Conservation (phyloP, 805 yeast species). For the Saccharomycopsis javanensis region DNA sequence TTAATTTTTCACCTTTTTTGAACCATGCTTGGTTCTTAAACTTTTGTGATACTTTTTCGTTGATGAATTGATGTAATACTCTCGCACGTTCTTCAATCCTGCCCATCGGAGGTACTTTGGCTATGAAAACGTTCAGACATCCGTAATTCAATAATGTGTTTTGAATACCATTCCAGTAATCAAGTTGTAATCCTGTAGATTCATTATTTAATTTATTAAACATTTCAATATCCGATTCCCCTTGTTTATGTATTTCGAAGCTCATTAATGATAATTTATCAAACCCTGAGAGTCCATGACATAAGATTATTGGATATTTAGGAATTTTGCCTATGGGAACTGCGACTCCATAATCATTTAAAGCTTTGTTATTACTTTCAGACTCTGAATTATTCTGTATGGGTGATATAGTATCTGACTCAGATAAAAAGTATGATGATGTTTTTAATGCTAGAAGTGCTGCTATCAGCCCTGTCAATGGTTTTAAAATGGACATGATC, state of each 20-base stretch:
- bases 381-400: neutral
- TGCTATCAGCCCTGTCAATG: neutral
- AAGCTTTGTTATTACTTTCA: neutral
- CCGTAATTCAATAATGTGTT: conserved; percentile 53
- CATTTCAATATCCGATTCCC: conserved; percentile 18
- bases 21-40: conserved; percentile 7
- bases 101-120: conserved; percentile 78
- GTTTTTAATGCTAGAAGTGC: neutral
- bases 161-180: conserved; percentile 78
- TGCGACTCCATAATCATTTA: neutral
- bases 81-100: conserved; percentile 60
- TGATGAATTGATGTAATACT: conserved; percentile 43
- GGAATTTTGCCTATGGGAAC: conserved; percentile 35
- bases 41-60: conserved; percentile 9
- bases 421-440: neutral
- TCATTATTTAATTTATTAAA: conserved; percentile 16
- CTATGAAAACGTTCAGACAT: conserved; percentile 49
- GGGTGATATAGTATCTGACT: neutral
- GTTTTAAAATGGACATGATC: neutral
- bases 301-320: conserved; percentile 62
- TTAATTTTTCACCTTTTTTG: conserved; percentile 25
- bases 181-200: conserved; percentile 35
- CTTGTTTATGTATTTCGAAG: conserved; percentile 22
- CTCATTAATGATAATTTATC: conserved; percentile 39
- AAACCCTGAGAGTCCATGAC: conserved; percentile 85